These are phyloP conservation scores for Nymphaea thermarum DNA, from an alignment of 164 flowering plant genomes.

Conservation along the genomic window DNA sequence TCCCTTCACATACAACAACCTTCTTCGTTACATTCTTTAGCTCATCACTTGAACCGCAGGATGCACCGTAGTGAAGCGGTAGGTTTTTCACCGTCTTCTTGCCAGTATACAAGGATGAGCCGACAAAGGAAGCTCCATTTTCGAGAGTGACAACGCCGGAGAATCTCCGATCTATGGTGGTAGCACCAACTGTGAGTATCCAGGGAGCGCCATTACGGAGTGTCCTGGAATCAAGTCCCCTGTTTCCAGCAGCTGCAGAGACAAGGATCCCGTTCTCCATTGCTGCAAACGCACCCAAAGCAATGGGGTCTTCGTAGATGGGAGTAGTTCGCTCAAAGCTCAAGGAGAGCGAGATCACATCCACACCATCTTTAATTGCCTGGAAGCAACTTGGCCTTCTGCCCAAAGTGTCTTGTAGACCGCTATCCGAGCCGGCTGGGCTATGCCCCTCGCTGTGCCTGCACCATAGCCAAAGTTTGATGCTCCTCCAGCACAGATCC, in stretches of 20 bases:
- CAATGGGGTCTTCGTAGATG: neutral
- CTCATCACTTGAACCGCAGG: neutral
- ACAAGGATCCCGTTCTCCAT: neutral
- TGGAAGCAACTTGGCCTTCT: conserved; percentile 13
- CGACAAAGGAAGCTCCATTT: conserved; percentile 23
- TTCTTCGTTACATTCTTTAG: neutral
- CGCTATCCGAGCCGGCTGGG: conserved; percentile 42
- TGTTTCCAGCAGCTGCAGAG: neutral
- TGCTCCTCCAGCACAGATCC: conserved; percentile 27
- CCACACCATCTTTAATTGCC: conserved; percentile 5
- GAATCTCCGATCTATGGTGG: neutral
- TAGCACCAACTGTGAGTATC: neutral
- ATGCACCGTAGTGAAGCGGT: neutral
- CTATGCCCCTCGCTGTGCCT: conserved; percentile 47
- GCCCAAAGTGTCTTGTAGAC: conserved; percentile 39
- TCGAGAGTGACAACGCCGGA: conserved; percentile 4
- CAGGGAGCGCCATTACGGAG: neutral
- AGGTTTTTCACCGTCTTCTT: neutral
- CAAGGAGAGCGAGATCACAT: conserved; percentile 5
- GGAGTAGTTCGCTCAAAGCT: neutral
- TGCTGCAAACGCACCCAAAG: neutral
- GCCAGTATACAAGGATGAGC: neutral
- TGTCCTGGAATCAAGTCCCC: neutral
- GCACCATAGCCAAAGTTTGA: conserved; percentile 36
- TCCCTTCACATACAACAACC: neutral